Percentiles rank a stretch among this genome's conserved stretches.
Conservation (phyloP, 495 filamentous ascomycete genomes). For the Elasticomyces elasticus region DNA sequence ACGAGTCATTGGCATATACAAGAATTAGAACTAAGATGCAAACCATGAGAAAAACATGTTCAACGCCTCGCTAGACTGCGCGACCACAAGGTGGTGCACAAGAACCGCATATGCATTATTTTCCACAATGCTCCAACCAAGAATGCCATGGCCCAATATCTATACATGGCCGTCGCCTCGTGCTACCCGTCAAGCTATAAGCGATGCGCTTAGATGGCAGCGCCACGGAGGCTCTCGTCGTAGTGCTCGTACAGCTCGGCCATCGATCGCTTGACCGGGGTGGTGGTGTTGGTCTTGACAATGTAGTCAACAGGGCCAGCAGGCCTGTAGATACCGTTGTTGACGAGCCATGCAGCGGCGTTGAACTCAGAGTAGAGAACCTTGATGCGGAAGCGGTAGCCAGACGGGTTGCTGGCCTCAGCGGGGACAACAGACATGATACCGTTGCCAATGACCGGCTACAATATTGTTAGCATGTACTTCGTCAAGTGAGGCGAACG, state of each 20-base stretch:
- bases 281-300: neutral
- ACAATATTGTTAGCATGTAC: neutral
- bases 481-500: neutral
- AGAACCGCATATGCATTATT: no score
- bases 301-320: conserved; percentile 4
- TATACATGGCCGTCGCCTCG: neutral
- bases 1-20: no score
- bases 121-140: neutral
- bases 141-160: neutral
- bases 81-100: no score
- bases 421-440: conserved; percentile 6
- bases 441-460: conserved; percentile 15
- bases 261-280: conserved; percentile 1
- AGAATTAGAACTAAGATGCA: no score
- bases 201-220: conserved; percentile 1
- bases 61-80: no score
- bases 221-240: neutral
- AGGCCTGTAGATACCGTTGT: conserved; percentile 10
- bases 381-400: conserved; percentile 12
- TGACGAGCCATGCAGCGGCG: conserved; percentile 14
- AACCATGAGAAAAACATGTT: no score
- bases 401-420: neutral
- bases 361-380: conserved; percentile 16
- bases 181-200: neutral
- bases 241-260: neutral